phyloP scores from a whole-genome alignment of 2,329 filamentous ascomycete species.

The Didymella keratinophila region DNA sequence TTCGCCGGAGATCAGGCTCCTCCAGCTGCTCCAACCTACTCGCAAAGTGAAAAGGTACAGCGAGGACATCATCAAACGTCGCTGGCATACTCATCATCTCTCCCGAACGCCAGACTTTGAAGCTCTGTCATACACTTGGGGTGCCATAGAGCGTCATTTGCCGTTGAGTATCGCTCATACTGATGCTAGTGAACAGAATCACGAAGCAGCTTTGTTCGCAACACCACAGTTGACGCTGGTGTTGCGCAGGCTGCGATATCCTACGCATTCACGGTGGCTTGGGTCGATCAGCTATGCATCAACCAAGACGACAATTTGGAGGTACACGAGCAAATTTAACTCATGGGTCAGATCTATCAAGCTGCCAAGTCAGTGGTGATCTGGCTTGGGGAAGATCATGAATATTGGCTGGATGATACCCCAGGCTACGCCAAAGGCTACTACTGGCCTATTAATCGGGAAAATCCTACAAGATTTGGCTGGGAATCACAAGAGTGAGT shows the following conservation, averaged over 20 bases:
- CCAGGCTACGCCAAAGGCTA: no score
- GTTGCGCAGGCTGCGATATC: not conserved
- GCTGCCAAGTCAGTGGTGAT: not conserved
- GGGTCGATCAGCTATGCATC: not conserved
- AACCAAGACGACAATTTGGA: not conserved
- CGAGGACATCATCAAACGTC: not conserved
- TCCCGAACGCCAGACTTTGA: not conserved
- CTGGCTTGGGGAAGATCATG: not conserved
- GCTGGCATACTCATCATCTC: not conserved
- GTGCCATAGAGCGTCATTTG: not conserved
- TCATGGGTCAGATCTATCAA: not conserved
- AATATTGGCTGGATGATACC: not conserved
- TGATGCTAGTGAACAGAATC: not conserved
- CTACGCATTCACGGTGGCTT: not conserved
- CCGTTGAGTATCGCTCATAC: not conserved
- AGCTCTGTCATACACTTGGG: not conserved
- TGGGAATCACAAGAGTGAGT: no score
- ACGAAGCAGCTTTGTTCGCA: not conserved
- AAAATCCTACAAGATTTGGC: no score
- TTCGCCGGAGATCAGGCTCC: not conserved
- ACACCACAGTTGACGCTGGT: not conserved
- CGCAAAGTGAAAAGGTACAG: not conserved
- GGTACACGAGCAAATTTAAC: not conserved
- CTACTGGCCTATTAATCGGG: no score
- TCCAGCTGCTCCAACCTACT: not conserved